These are phyloP conservation scores for Sporothrix pallida DNA, from an alignment of 2,329 filamentous ascomycete genomes.

Conservation along the genomic window DNA sequence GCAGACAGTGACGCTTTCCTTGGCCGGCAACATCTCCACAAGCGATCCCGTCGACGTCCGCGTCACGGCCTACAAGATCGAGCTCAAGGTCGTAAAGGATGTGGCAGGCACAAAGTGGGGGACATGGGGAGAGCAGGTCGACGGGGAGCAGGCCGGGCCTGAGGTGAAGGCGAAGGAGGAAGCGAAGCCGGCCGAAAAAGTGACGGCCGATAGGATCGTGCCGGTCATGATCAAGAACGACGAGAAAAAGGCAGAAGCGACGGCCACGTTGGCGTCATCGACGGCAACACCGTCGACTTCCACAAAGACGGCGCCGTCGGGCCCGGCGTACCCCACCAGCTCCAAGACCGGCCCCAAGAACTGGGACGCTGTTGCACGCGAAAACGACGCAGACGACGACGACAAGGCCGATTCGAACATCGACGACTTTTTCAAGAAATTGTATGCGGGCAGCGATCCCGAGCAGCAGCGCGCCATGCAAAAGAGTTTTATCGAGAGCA, in stretches of 20 bases:
- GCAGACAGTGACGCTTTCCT: slow-evolving; percentile 38
- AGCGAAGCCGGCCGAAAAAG: not conserved
- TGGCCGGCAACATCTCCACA: slow-evolving; percentile 40
- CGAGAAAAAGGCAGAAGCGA: not conserved
- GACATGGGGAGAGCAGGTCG: slow-evolving; percentile 42
- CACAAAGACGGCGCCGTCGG: not conserved
- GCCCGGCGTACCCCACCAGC: slow-evolving; percentile 76
- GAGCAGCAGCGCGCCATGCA: slow-evolving; percentile 94
- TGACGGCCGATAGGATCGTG: not conserved
- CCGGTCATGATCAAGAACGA: not conserved
- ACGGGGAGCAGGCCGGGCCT: slow-evolving; percentile 29
- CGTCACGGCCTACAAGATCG: slow-evolving; percentile 45
- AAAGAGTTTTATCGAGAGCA: slow-evolving; percentile 95
- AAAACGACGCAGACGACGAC: slow-evolving; percentile 53
- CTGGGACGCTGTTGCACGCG: slow-evolving; percentile 78
- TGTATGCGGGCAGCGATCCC: slow-evolving; percentile 76
- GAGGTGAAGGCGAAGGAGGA: not conserved
- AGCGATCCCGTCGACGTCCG: slow-evolving; percentile 38
- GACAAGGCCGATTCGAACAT: slow-evolving; percentile 68
- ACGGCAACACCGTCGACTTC: not conserved
- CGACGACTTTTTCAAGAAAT: slow-evolving; percentile 85
- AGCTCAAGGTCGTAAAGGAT: slow-evolving; percentile 44
- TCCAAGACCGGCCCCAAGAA: slow-evolving; percentile 83
- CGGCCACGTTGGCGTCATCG: not conserved
- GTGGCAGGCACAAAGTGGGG: slow-evolving; percentile 43